Conservation (phyloP, 495 filamentous ascomycete species). For the Hyphodiscus hymeniophilus region DNA sequence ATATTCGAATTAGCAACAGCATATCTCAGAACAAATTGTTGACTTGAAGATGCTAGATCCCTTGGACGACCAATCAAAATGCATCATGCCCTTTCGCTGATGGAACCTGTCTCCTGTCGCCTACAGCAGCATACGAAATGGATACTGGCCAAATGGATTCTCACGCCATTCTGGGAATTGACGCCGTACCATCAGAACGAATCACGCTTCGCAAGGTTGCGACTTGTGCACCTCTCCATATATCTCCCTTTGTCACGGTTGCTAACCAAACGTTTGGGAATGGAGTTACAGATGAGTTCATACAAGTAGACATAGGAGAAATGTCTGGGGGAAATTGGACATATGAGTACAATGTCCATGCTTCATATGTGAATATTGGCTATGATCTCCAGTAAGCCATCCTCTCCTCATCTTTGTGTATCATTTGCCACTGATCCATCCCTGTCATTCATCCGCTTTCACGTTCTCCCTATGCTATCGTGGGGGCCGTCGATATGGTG, state of each 20-base stretch:
- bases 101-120: too few relatives aligned
- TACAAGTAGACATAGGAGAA: not conserved
- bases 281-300: not conserved
- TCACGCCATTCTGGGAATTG: conserved; percentile 25
- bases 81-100: too few relatives aligned
- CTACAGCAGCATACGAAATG: conserved; percentile 6
- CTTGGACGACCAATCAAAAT: too few relatives aligned
- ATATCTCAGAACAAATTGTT: too few relatives aligned
- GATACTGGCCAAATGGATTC: conserved; percentile 27
- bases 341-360: conserved; percentile 4
- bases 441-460: too few relatives aligned
- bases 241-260: not conserved
- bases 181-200: conserved; percentile 18
- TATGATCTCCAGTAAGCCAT: conserved; percentile 14
- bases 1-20: too few relatives aligned
- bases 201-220: conserved; percentile 24
- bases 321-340: not conserved
- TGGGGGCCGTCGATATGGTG: too few relatives aligned
- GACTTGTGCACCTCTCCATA: conserved; percentile 22
- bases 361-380: not conserved
- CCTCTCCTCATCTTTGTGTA: too few relatives aligned
- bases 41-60: too few relatives aligned
- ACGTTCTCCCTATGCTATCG: too few relatives aligned
- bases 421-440: too few relatives aligned
- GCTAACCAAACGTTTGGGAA: not conserved